Percentiles rank a stretch among this genome's conserved stretches.
Conservation (phyloP, 225 moss, liverwort and hornwort species). For the Takakia lepidozioides region DNA sequence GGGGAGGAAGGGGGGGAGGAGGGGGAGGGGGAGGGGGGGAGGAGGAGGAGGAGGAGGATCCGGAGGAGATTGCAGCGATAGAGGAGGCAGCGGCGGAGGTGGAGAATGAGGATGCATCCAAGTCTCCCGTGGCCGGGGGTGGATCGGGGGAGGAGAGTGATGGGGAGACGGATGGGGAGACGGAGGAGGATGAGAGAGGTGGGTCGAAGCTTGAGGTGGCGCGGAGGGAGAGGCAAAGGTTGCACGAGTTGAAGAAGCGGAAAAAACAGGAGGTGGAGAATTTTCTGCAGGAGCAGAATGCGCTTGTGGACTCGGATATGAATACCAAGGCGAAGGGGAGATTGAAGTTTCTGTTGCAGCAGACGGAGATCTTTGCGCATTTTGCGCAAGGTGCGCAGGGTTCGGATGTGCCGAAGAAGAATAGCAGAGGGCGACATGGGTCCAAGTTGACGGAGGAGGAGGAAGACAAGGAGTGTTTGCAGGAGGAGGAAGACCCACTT, state of each 20-base stretch:
- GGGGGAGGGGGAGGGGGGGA: slow-evolving; percentile 21
- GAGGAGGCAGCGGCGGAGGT: slow-evolving; percentile 40
- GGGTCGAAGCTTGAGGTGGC: slow-evolving; percentile 70
- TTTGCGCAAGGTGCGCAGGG: slow-evolving; percentile 76
- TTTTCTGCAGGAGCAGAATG: slow-evolving; percentile 88
- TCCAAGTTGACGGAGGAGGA: slow-evolving; percentile 98
- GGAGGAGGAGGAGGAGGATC: slow-evolving; percentile 75
- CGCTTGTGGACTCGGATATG: slow-evolving; percentile 96
- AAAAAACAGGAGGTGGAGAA: slow-evolving; percentile 89
- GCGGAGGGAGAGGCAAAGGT: slow-evolving; percentile 76
- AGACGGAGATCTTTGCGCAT: slow-evolving; percentile 98
- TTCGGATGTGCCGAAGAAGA: slow-evolving; percentile 41
- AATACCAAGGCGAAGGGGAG: slow-evolving; percentile 93
- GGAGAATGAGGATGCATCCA: slow-evolving; percentile 42
- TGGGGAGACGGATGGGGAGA: slow-evolving; percentile 29
- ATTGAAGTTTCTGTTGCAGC: slow-evolving; percentile 88
- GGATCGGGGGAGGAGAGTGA: slow-evolving; percentile 56
- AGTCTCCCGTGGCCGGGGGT: slow-evolving; percentile 44
- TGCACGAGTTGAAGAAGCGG: slow-evolving; percentile 91
- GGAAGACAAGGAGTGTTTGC: slow-evolving; percentile 87
- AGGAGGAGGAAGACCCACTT: slow-evolving; percentile 78
- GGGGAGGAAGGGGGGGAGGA: slow-evolving; percentile 73
- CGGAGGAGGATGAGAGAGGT: slow-evolving; percentile 21
- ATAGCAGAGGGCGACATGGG: slow-evolving; percentile 80
- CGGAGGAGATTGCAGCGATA: slow-evolving; percentile 62